phyloP scores from a whole-genome alignment of 768 basidiomycete genomes.

The Piloderma croceum region DNA sequence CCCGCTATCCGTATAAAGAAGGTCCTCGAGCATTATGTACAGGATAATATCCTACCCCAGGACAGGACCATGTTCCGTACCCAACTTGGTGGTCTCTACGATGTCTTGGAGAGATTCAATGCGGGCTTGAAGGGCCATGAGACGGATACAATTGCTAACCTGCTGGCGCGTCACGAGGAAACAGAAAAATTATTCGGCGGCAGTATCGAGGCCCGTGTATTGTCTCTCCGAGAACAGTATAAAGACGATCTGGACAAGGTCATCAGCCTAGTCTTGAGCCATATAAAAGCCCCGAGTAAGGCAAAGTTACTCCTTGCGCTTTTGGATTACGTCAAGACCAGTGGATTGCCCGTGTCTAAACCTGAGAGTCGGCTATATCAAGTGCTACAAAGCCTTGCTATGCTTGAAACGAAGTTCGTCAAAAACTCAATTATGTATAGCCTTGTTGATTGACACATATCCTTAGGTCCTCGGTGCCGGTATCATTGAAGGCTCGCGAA shows the following conservation, averaged over 20 bases:
- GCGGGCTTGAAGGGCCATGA: slow-evolving; percentile 86
- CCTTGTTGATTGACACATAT: slow-evolving; percentile 5
- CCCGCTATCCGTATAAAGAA: slow-evolving; percentile 84
- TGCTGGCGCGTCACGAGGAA: slow-evolving; percentile 74
- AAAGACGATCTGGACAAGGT: slow-evolving; percentile 91
- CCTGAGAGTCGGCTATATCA: slow-evolving; percentile 68
- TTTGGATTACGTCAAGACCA: slow-evolving; percentile 85
- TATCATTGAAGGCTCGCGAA: slow-evolving; percentile 93
- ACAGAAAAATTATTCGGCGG: slow-evolving; percentile 93
- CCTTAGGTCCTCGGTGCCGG: slow-evolving; percentile 77
- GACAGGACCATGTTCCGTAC: slow-evolving; percentile 77
- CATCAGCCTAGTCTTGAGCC: slow-evolving; percentile 81
- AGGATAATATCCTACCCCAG: slow-evolving; percentile 71
- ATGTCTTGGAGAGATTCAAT: slow-evolving; percentile 73
- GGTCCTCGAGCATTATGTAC: slow-evolving; percentile 76
- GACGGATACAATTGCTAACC: slow-evolving; percentile 64
- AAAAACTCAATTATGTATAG: background rate
- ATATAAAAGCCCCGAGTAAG: slow-evolving; percentile 93
- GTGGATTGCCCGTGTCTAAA: slow-evolving; percentile 69
- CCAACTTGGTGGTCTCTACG: slow-evolving; percentile 63
- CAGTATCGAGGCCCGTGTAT: slow-evolving; percentile 87
- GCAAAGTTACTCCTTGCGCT: slow-evolving; percentile 80
- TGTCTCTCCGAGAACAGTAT: slow-evolving; percentile 85
- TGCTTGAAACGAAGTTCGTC: slow-evolving; percentile 75
- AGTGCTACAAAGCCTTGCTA: slow-evolving; percentile 75